Evolutionary conservation across 2,329 filamentous ascomycete species (phyloP), one percentile per base, ranked within the genome.

Genomic region (Talaromyces sp.): DNA sequence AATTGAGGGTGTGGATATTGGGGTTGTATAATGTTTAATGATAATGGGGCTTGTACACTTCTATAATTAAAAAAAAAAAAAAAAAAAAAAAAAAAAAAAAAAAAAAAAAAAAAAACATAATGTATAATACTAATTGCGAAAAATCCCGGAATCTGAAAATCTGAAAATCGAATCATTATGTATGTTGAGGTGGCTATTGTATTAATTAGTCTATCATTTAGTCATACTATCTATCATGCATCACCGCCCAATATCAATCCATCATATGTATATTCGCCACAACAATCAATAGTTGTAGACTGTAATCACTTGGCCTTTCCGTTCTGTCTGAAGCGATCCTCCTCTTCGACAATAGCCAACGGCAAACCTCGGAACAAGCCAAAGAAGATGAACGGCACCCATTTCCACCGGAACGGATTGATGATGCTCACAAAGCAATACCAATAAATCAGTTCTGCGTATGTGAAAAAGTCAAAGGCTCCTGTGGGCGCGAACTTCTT

Each of bases 341-440:
- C 92, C 17, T 85, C 79, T 69, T 85, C 80, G 0, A 94, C 88
- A 29, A 95, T 81, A 15, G 79, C 81, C 75, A 85, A 82, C 0
- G 92, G 92, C 56, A 95, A 73, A 22, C 81, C 81, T 51, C 85
- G 82, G 0, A 90, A 91, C 34, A 94, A 75, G 0, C 92, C 92
- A 67, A 90, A 90, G 71, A 96, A 88, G 17, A 96, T 91, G 74
- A 96, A 96, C 0, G 88, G 74, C 0, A 89, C 91, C 92, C 92
- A 96, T 80, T 96, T 96, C 91, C 92, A 96, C 8, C 92, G 82
- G 77, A 96, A 96, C 0, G 92, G 92, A 73, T 96, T 96, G 71
- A 95, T 84, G 4, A 84, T 80, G 49, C 94, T 87, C 65, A 89
- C 89, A 72, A 95, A 96, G 5, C 87, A 75, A 69, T 94, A 95